Percentiles rank a stretch among this genome's conserved stretches.
These are phyloP conservation scores for Verticillium alfalfae DNA, from an alignment of 2,329 filamentous ascomycete species.

Conservation along the genomic window DNA sequence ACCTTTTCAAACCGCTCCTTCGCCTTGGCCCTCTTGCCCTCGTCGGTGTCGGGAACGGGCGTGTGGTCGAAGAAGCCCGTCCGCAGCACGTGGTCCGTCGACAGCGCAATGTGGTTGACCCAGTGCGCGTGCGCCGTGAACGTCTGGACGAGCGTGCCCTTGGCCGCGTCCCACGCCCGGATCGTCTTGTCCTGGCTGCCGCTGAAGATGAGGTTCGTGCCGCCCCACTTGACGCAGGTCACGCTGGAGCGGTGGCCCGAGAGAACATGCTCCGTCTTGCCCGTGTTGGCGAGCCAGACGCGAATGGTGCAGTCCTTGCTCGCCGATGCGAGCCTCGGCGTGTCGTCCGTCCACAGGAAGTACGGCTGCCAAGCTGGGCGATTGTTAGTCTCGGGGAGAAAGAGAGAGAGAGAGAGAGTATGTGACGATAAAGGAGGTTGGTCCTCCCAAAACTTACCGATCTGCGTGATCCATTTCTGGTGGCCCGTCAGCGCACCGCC, in stretches of 20 bases:
- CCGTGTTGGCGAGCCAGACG: conserved; percentile 78
- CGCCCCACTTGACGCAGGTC: conserved; percentile 90
- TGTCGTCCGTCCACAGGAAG: conserved; percentile 70
- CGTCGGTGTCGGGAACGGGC: conserved; percentile 58
- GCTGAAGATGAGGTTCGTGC: conserved; percentile 78
- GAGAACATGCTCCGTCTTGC: conserved; percentile 74
- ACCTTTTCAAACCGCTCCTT: conserved; percentile 81
- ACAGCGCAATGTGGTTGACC: conserved; percentile 92
- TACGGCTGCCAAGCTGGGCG: conserved; percentile 78
- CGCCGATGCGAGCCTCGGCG: conserved; percentile 75
- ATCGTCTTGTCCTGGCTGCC: conserved; percentile 88
- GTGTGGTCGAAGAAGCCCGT: conserved; percentile 86
- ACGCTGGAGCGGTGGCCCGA: conserved; percentile 86
- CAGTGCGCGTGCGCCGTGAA: conserved; percentile 83
- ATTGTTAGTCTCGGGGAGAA: neutral
- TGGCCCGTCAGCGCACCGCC: conserved; percentile 74
- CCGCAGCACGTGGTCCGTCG: conserved; percentile 82
- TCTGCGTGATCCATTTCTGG: conserved; percentile 78
- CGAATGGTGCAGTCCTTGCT: conserved; percentile 87
- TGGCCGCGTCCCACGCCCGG: conserved; percentile 79
- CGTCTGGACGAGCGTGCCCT: conserved; percentile 75
- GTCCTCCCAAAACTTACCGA: conserved; percentile 26
- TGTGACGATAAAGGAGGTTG: too few relatives aligned
- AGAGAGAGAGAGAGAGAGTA: neutral
- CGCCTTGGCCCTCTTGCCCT: conserved; percentile 69